These are phyloP conservation scores for Penicillium pulvis DNA, from an alignment of 495 filamentous ascomycete species.

Conservation along the genomic window DNA sequence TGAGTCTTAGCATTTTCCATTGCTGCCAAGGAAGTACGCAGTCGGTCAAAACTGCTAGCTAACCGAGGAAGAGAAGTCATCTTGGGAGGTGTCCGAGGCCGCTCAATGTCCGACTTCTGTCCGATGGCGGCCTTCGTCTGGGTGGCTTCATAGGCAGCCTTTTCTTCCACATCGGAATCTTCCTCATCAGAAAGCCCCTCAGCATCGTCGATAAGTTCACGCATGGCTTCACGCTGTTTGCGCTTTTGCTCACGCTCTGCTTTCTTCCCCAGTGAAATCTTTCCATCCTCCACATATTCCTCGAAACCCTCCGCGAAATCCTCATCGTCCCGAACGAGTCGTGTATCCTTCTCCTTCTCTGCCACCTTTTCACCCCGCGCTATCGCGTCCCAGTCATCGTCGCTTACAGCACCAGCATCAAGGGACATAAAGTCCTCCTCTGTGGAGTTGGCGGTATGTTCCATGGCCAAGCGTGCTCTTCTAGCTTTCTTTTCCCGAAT, in stretches of 20 bases:
- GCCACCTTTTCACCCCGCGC: constrained; percentile 39
- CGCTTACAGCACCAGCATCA: constrained; percentile 49
- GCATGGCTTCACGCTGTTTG: constrained; percentile 73
- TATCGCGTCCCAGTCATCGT: constrained; percentile 48
- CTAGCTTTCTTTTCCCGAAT: constrained; percentile 92
- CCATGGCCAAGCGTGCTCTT: constrained; percentile 74
- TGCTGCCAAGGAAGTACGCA: constrained; percentile 53
- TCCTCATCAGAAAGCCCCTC: constrained; percentile 66
- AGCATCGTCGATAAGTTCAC: constrained; percentile 79
- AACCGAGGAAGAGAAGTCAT: constrained; percentile 60
- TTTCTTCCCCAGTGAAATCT: constrained; percentile 73
- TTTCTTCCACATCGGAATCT: constrained; percentile 78
- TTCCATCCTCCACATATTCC: constrained; percentile 84
- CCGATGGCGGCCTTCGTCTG: constrained; percentile 84
- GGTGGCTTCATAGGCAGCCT: constrained; percentile 82
- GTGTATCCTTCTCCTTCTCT: constrained; percentile 52
- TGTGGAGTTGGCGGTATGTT: constrained; percentile 66
- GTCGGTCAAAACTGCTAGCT: constrained; percentile 48
- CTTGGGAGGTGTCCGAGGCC: constrained; percentile 57
- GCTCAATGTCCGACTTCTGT: constrained; percentile 50
- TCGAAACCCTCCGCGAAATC: constrained; percentile 95
- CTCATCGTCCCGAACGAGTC: constrained; percentile 86
- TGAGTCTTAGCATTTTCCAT: constrained; percentile 57
- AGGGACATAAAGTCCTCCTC: constrained; percentile 81
- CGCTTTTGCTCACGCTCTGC: constrained; percentile 75